Evolutionary conservation across 306 rosid genomes (phyloP), one percentile per base, ranked within the genome.

Genomic region (Trifolium repens): DNA sequence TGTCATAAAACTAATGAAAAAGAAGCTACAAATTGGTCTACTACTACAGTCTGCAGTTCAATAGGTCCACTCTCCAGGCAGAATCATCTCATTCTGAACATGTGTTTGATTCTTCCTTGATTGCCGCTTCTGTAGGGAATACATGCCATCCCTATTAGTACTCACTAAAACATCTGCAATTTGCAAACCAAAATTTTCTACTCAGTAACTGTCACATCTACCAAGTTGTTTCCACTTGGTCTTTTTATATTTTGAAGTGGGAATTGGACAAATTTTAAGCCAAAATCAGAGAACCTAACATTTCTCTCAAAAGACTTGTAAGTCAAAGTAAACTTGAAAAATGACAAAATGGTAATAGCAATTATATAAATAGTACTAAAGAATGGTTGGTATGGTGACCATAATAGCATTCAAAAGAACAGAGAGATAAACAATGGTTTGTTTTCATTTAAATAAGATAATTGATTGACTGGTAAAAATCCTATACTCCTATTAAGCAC

Each of bases 51-150:
- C 12, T 32, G 24, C 30, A 26, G 1, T 17, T 89, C 81, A 93
- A 68, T 93, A 93, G 1, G 94, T 93, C 98, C 98, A 93, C 66
- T 93, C 98, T 55, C 78, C 90, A 49, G 98, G 98, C 47, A 93
- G 84, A 26, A 81, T 82, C 75, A 60, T 82, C 53, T 87, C 94
- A 63, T 26, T 82, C 37, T 73, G 75, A 30, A 57, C 74, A 77
- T 53, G 50, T n/a, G 82, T 74, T 55, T 67, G 68, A 22, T 69
- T 58, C 53, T 50, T 71, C 82, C 55, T 62, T 2, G 79, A 15
- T 24, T 82, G 85, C 0, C 84, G 83, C 42, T 82, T 83, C 82
- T 86, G 85, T 58, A 72, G 77, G 43, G 92, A 40, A 61, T 80
- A 68, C 86, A 72, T 77, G 15, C 71, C 86, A 7, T 75, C 58